These are phyloP conservation scores for Auricularia sp. DNA, from an alignment of 768 basidiomycete genomes.

Conservation along the genomic window DNA sequence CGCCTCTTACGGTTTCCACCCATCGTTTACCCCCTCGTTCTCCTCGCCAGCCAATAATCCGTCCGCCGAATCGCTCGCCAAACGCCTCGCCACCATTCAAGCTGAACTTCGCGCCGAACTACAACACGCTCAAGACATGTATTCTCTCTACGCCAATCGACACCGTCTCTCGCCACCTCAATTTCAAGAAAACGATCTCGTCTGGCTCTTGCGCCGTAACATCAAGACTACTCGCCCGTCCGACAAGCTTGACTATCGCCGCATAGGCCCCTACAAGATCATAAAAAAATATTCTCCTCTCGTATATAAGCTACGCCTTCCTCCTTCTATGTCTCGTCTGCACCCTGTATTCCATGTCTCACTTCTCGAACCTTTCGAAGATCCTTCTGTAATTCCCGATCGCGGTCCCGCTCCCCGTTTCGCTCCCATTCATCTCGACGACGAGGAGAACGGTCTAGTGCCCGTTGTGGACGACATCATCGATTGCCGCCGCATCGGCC, in stretches of 20 bases:
- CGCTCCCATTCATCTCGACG: conserved; percentile 1
- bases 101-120: conserved; percentile 25
- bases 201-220: conserved; percentile 29
- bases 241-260: conserved; percentile 27
- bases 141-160: conserved; percentile 21
- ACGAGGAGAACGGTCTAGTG: conserved; percentile 11
- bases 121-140: conserved; percentile 18
- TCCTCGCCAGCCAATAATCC: conserved; percentile 9
- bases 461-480: conserved; percentile 11
- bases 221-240: conserved; percentile 32
- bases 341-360: conserved; percentile 17
- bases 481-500: too few species aligned
- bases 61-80: conserved; percentile 21
- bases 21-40: not conserved
- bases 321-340: not conserved
- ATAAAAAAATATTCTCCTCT: not conserved
- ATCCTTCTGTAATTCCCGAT: conserved; percentile 21
- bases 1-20: conserved; percentile 23
- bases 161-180: conserved; percentile 17
- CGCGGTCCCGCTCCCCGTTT: conserved; percentile 12
- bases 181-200: conserved; percentile 22
- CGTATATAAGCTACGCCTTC: not conserved
- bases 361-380: conserved; percentile 13
- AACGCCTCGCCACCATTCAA: conserved; percentile 13
- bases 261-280: conserved; percentile 19